phyloP scores from a whole-genome alignment of 1,284 basidiomycete genomes.

The Cryptococcus hybrid region DNA sequence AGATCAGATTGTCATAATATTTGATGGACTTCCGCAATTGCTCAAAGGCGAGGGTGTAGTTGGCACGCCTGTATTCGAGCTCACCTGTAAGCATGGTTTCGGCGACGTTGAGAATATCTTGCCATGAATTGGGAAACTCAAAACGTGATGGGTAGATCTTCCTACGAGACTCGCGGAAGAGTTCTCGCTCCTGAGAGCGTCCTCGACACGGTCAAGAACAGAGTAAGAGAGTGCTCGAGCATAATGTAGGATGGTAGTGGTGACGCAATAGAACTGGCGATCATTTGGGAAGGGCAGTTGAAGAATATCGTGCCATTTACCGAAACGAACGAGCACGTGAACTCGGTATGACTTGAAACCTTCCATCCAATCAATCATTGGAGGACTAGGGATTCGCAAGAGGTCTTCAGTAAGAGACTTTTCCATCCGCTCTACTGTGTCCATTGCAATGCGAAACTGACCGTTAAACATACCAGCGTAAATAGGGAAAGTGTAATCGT shows the following conservation, averaged over 20 bases:
- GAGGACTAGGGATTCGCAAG: too few relatives aligned
- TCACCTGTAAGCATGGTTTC: constrained; percentile 42
- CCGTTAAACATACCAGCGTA: too few relatives aligned
- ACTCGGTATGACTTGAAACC: too few relatives aligned
- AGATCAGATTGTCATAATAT: constrained; percentile 32
- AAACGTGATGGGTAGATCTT: constrained; percentile 17
- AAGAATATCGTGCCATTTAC: constrained; percentile 40
- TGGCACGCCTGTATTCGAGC: constrained; percentile 35
- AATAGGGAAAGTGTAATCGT: too few relatives aligned
- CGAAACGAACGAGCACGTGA: constrained; percentile 42
- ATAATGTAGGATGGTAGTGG: constrained; percentile 34
- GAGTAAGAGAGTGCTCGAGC: constrained; percentile 34
- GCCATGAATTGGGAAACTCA: constrained; percentile 34
- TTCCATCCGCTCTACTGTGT: too few relatives aligned
- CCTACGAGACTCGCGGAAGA: constrained; percentile 14
- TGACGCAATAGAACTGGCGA: constrained; percentile 27
- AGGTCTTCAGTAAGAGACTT: too few relatives aligned
- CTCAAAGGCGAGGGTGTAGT: constrained; percentile 30
- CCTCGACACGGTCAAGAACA: constrained; percentile 18
- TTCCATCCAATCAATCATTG: too few relatives aligned
- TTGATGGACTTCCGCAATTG: constrained; percentile 31
- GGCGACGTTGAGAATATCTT: constrained; percentile 32
- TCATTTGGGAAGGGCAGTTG: constrained; percentile 23
- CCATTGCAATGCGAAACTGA: too few relatives aligned
- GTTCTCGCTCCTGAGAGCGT: constrained; percentile 20